Evolutionary conservation across 306 rosid genomes (phyloP), one percentile per base, ranked within the genome.

Genomic region (Begonia masoniana): DNA sequence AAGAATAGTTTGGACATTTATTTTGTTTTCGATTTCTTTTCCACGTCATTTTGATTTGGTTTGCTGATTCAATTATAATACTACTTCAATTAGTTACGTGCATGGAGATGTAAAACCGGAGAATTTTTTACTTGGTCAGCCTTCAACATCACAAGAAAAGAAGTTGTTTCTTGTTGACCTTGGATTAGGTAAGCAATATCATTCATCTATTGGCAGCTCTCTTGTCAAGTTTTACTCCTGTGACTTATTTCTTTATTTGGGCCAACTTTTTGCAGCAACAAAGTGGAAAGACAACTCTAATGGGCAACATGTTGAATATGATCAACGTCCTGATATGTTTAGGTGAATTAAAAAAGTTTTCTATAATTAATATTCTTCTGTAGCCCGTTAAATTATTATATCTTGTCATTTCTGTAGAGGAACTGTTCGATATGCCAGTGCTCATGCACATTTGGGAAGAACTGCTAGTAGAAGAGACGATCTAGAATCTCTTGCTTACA

Each of bases 81-180:
- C 35, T 26, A 3, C n/a, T n/a, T n/a, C 6, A 3, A 26, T 3
- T 65, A 88, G 97, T 59, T 88, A 88, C 71, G 95, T 88, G 50
- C 97, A 88, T 54, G 97, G 97, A 56, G 97, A 88, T 78, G 94
- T 88, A 45, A 88, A 88, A 71, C 97, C 97, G 10, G 97, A 88
- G 59, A 88, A 88, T 75, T 85, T 88, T 71, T 74, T 88, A 75
- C 94, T 88, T n/a, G 97, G 97, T 61, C 95, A 88, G 66, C 95
- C 97, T 58, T 73, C 82, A 62, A 85, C 97, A 3, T 62, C 78
- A 10, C 89, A 85, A 63, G 97, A 85, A 75, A 88, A 88, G 76
- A 88, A 88, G 65, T 71, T 88, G 68, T 88, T 76, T 73, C 95
- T 88, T 23, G 95, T 88, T 61, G 97, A 88, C 70, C 94, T 88